Conservation (phyloP, 2,329 filamentous ascomycete species). For the Sporothrix euskadiensis region DNA sequence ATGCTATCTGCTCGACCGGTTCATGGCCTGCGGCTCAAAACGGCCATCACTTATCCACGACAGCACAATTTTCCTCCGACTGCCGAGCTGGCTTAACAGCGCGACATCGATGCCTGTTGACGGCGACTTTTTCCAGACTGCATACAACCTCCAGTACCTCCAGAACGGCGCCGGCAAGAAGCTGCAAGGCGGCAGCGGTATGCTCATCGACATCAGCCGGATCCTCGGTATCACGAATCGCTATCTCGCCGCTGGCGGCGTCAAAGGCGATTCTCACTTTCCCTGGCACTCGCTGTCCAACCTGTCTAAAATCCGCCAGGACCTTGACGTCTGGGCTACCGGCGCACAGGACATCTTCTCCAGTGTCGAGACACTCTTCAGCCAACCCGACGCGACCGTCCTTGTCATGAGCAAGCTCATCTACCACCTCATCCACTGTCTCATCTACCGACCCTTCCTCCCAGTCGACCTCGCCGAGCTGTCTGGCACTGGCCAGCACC, state of each 20-base stretch:
- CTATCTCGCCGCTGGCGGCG: slow-evolving; percentile 80
- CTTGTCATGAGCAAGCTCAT: slow-evolving; percentile 82
- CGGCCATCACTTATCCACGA: slow-evolving; percentile 78
- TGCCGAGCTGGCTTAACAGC: slow-evolving; percentile 72
- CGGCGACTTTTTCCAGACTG: slow-evolving; percentile 77
- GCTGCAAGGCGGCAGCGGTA: slow-evolving; percentile 71
- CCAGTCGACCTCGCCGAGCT: slow-evolving; percentile 82
- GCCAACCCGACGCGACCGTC: slow-evolving; percentile 74
- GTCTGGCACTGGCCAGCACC: slow-evolving; percentile 76
- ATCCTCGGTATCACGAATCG: slow-evolving; percentile 81
- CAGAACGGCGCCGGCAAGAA: slow-evolving; percentile 64
- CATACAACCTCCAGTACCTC: slow-evolving; percentile 74
- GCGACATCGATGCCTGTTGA: slow-evolving; percentile 64
- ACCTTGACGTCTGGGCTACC: slow-evolving; percentile 81
- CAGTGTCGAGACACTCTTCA: slow-evolving; percentile 72
- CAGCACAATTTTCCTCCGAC: slow-evolving; percentile 69
- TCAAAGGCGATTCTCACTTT: slow-evolving; percentile 87
- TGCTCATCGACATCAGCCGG: slow-evolving; percentile 81
- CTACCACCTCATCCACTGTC: slow-evolving; percentile 82
- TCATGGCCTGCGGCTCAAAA: slow-evolving; percentile 77
- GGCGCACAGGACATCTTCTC: slow-evolving; percentile 78
- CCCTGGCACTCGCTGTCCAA: slow-evolving; percentile 87
- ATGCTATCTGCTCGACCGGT: slow-evolving; percentile 84
- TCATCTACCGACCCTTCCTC: slow-evolving; percentile 83
- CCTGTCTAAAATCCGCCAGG: slow-evolving; percentile 80